Evolutionary conservation across 805 yeast species (phyloP).

Genomic region (Starmerella etchellsii): DNA sequence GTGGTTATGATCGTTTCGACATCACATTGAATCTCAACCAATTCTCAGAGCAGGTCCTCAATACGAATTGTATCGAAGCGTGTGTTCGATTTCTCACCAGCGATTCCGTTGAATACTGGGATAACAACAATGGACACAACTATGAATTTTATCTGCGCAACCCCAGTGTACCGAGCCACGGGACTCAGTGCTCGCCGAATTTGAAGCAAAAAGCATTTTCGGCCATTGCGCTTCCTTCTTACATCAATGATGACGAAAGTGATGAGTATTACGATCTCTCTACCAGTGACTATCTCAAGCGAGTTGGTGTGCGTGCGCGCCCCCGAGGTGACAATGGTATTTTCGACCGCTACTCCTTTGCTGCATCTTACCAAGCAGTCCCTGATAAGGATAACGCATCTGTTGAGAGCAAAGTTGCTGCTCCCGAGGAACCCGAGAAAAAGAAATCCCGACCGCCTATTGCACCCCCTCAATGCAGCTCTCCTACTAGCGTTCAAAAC

Average conservation of each 20-base stretch:
- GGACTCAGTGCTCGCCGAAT: background rate
- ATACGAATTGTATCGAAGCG: conserved; percentile 31
- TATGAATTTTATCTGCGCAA: conserved; percentile 39
- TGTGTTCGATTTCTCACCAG: conserved; percentile 45
- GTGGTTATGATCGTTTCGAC: conserved; percentile 48
- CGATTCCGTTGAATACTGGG: conserved; percentile 52
- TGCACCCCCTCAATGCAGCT: background rate
- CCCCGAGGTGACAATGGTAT: conserved; percentile 9
- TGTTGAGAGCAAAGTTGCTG: too few relatives aligned
- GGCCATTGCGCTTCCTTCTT: too few relatives aligned
- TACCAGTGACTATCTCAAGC: background rate
- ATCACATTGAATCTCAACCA: conserved; percentile 38
- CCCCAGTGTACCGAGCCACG: conserved; percentile 4
- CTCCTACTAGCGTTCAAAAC: background rate
- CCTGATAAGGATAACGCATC: too few relatives aligned
- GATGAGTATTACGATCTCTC: background rate
- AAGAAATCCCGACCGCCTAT: background rate
- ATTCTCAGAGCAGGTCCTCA: conserved; percentile 20
- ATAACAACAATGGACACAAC: conserved; percentile 51
- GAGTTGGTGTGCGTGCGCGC: conserved; percentile 3
- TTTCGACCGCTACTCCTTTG: conserved; percentile 25
- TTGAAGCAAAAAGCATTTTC: too few relatives aligned
- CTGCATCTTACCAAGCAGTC: conserved; percentile 20
- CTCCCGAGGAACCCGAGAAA: background rate
- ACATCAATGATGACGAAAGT: background rate